Percentiles rank a stretch among this genome's conserved stretches.
Evolutionary conservation across 257 asterid genomes (phyloP).

Genomic region (Lycium ferocissimum): DNA sequence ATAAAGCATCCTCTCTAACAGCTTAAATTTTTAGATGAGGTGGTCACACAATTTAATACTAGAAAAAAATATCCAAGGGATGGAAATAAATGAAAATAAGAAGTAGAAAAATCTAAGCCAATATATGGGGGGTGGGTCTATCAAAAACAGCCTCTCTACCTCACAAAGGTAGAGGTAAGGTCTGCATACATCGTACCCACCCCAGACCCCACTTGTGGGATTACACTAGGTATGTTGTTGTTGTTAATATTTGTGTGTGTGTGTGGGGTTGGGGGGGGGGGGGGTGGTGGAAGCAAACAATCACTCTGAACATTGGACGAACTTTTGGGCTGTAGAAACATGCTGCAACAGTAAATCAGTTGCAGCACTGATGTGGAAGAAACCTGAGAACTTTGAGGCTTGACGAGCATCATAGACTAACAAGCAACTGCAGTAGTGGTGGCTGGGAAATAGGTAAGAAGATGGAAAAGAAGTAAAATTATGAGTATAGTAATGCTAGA

Average conservation of each 20-base stretch:
- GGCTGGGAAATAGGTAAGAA: conserved; percentile 18
- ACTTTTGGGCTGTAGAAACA: conserved; percentile 18
- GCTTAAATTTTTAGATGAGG: not conserved
- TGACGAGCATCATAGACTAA: not conserved
- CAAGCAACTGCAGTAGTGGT: not conserved
- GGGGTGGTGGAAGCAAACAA: not conserved
- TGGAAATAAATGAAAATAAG: conserved; percentile 20
- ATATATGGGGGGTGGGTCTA: not conserved
- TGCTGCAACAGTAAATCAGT: conserved; percentile 22
- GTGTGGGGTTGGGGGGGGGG: too few relatives aligned
- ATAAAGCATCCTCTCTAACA: not conserved
- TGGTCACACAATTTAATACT: not conserved
- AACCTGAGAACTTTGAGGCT: conserved; percentile 20
- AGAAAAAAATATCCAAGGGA: not conserved
- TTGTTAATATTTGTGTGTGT: too few relatives aligned
- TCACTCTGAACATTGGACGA: not conserved
- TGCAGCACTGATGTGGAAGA: conserved; percentile 26
- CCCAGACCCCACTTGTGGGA: too few relatives aligned
- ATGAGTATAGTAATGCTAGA: conserved; percentile 12
- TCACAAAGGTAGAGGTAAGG: too few relatives aligned
- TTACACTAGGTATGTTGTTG: too few relatives aligned
- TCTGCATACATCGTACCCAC: too few relatives aligned
- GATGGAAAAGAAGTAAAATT: not conserved
- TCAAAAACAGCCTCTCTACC: too few relatives aligned
- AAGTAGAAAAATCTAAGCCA: not conserved